Base-by-base conservation (phyloP, 371 early-diverging fungal species). In the Dentiscutata heterogama region DNA sequence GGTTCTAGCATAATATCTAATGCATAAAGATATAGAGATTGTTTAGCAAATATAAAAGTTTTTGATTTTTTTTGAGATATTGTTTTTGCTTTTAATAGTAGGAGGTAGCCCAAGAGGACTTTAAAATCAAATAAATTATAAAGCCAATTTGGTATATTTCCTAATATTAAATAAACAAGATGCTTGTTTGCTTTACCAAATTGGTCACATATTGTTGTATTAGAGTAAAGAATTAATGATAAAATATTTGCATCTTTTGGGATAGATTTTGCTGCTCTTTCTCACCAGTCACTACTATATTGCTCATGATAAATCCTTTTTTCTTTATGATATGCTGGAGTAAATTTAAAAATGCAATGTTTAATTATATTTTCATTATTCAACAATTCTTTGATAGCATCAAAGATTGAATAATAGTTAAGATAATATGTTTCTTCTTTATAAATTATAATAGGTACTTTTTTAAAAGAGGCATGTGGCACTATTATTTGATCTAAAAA, bases 91-190 rank as follows among this genome's bases (percentile, higher is more conserved):
- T 64, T 64, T 7, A 63, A 27, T 1, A 63, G 25, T 5, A 16
- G 63, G 29, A 64, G 16, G 11, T 64, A 64, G 2, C 18, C 11
- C 4, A 64, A 18, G 7, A 64, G 11, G 6, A 27, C 64, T 70
- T 70, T 70, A 42, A 22, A n/a, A 50, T 70, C 25, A 0, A 50
- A 22, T 18, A 11, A 46, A 70, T 70, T 70, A 0, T 6, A 0
- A 3, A 5, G 18, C 42, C 42, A 70, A 1, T 2, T 8, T 5
- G n/a, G 20, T 70, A 70, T 70, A 70, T 70, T 70, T 22, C 42
- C 71, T 25, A 70, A 70, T 35, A 8, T 70, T 25, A 70, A 70
- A 46, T 70, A 70, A 0, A 70, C 10, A 18, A n/a, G 25, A 46
- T 70, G 42, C 11, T 70, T 2, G 3, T 11, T 46, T 42, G 13